Evolutionary conservation across 768 basidiomycete genomes (phyloP), one percentile per base, ranked within the genome.

Genomic region (Russula compacta): DNA sequence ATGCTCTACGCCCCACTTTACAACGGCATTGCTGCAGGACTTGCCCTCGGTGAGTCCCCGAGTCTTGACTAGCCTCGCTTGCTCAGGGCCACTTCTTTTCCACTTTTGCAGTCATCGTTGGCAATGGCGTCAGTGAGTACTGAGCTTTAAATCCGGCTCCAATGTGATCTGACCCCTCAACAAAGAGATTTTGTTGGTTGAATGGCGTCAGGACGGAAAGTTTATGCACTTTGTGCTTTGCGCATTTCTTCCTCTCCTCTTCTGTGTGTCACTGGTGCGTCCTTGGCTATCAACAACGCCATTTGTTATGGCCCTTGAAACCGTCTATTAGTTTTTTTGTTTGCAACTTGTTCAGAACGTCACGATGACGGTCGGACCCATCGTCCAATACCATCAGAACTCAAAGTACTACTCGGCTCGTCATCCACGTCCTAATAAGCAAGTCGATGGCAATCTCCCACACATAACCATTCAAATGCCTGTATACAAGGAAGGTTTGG

Each of bases 381-480:
- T 83, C 63, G 77, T 76, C 44, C 82, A 83, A 65, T 74, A 77
- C 67, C 71, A 74, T 64, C 69, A 79, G 55, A 83, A 83, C 65
- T 79, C 79, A 1, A 77, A 76, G 56, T 83, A 79, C 68, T 83
- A 78, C 69, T 80, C 78, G n/a, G 79, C 79, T 12, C 33, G 72
- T 38, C 72, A 72, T 32, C 80, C 79, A 0, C 67, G 65, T 9
- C 68, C 79, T 56, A 79, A 77, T 70, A 75, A 77, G 63, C 62
- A 71, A 51, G 70, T 78, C n/a, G 78, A 80, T 63, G 68, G 73
- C 33, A 71, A 73, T 43, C 73, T 80, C 17, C 79, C 79, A 42
- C 79, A 80, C 52, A 71, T 80, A 65, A 79, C 79, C 6, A 78
- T 83, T 48, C 80, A 83, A 57, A 76, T 83, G 76, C 82, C 82